Evolutionary conservation across 2,329 filamentous ascomycete genomes (phyloP), one percentile per base, ranked within the genome.

Genomic region (Aspergillus sp.): DNA sequence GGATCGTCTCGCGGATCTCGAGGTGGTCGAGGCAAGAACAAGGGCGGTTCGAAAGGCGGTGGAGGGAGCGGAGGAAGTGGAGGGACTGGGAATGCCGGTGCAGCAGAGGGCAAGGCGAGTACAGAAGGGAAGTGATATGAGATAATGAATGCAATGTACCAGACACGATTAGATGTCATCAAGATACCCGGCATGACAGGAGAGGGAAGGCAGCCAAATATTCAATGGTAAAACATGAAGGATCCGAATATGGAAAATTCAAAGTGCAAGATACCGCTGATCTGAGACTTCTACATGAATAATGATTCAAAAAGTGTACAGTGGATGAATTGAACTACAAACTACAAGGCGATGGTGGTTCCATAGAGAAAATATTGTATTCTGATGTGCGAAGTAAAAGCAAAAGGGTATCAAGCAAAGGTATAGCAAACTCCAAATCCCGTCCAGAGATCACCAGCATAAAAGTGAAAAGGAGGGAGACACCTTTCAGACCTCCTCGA

Each of bases 401-500:
- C 16, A 42, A 42, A n/a, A 1, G 36, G 36, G 36, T 42, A 42
- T 42, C 26, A 29, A 29, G 26, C 6, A 29, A 29, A 7, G 26
- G 26, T 29, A 29, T 7, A 42, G 14, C 5, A n/a, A 42, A 42
- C 16, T 42, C 36, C 36, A 16, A 39, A 42, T 42, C 2, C 36
- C 14, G 6, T 32, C 2, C 16, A 20, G 2, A 42, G 2, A 47
- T 32, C 58, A 59, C 62, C 58, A 53, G 62, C 65, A 67, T 67
- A 14, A 69, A 69, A 85, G 84, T 78, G 81, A 85, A 86, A 86
- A 85, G 80, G 80, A 67, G 71, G 71, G 63, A 49, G 77, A 65
- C 70, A 82, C 83, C 90, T 91, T 91, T 94, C 91, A 95, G 91
- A 93, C 90, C 85, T 90, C 89, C 89, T 90, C 90, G 82, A 85